These are phyloP conservation scores for Geotrichum histeridarum DNA, from an alignment of 1,139 yeast genomes.

Conservation along the genomic window DNA sequence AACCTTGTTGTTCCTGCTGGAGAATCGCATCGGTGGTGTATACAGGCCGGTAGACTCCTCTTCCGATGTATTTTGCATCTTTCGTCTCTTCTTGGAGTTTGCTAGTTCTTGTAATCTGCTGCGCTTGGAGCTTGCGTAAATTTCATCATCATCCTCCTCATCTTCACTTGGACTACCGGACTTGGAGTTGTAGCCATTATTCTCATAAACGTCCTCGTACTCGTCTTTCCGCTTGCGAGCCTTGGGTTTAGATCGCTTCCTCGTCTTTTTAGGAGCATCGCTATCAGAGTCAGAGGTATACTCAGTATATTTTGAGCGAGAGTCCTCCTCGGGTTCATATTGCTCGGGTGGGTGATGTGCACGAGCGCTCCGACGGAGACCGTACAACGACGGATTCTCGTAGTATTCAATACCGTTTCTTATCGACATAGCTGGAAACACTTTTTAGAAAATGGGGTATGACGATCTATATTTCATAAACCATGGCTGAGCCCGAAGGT, in stretches of 20 bases:
- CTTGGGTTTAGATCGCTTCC: conserved; percentile 12
- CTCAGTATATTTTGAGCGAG: conserved; percentile 12
- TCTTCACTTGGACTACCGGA: conserved; percentile 25
- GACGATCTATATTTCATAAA: neutral
- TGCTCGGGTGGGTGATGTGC: conserved; percentile 51
- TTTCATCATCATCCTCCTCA: conserved; percentile 38
- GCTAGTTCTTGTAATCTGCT: conserved; percentile 19
- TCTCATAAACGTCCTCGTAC: conserved; percentile 20
- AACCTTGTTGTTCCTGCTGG: conserved; percentile 63
- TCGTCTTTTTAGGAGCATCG: conserved; percentile 13
- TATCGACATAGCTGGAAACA: conserved; percentile 7
- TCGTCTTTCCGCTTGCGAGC: conserved; percentile 12
- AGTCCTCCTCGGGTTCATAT: conserved; percentile 41
- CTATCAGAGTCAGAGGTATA: conserved; percentile 10
- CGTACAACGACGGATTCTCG: conserved; percentile 78
- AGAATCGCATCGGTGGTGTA: conserved; percentile 52
- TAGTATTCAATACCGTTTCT: conserved; percentile 21
- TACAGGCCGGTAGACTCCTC: conserved; percentile 28
- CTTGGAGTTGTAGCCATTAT: conserved; percentile 22
- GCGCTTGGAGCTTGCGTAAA: conserved; percentile 26
- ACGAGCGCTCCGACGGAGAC: conserved; percentile 81
- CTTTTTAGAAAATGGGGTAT: neutral
- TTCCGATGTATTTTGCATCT: conserved; percentile 26
- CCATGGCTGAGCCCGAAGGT: neutral
- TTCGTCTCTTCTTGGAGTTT: conserved; percentile 25